These are phyloP conservation scores for Eremomyces bilateralis DNA, from an alignment of 495 filamentous ascomycete genomes.

Conservation along the genomic window DNA sequence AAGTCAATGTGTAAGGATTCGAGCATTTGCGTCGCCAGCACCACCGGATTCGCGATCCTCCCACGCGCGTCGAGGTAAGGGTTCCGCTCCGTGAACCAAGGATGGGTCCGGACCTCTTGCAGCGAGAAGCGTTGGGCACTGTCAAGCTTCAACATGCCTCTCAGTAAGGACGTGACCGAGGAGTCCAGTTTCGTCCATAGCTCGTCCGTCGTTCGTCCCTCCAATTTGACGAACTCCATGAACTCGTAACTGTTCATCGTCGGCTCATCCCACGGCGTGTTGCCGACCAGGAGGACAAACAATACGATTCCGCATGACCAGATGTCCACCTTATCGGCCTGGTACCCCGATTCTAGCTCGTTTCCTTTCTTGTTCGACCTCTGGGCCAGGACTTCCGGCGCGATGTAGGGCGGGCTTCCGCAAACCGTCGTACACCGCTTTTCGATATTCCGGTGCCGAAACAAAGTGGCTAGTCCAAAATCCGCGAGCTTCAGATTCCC, in stretches of 20 bases:
- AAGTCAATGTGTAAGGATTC: slow-evolving; percentile 86
- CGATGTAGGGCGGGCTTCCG: slow-evolving; percentile 92
- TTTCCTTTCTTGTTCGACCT: slow-evolving; percentile 10
- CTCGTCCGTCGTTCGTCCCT: slow-evolving; percentile 59
- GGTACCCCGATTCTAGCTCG: slow-evolving; percentile 43
- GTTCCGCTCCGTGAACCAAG: slow-evolving; percentile 83
- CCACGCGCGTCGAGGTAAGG: slow-evolving; percentile 51
- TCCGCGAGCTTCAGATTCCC: slow-evolving; percentile 92
- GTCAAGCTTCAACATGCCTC: slow-evolving; percentile 83
- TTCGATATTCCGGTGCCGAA: slow-evolving; percentile 55
- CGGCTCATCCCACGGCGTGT: slow-evolving; percentile 95
- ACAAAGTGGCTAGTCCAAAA: slow-evolving; percentile 88
- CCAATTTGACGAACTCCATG: slow-evolving; percentile 59
- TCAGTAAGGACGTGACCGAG: slow-evolving; percentile 64
- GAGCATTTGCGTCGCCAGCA: slow-evolving; percentile 79
- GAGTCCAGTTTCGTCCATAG: slow-evolving; percentile 65
- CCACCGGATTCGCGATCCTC: slow-evolving; percentile 54
- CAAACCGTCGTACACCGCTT: slow-evolving; percentile 76
- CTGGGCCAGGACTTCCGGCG: slow-evolving; percentile 51
- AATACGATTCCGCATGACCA: slow-evolving; percentile 96
- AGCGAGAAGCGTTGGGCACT: slow-evolving; percentile 59
- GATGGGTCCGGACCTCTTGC: slow-evolving; percentile 72
- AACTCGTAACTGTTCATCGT: slow-evolving; percentile 29
- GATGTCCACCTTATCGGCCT: slow-evolving; percentile 69
- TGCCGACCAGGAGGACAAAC: slow-evolving; percentile 85